Percentiles rank a stretch among this genome's conserved stretches.
phyloP scores from a whole-genome alignment of 306 rosid species.

The Glycine latifolia region DNA sequence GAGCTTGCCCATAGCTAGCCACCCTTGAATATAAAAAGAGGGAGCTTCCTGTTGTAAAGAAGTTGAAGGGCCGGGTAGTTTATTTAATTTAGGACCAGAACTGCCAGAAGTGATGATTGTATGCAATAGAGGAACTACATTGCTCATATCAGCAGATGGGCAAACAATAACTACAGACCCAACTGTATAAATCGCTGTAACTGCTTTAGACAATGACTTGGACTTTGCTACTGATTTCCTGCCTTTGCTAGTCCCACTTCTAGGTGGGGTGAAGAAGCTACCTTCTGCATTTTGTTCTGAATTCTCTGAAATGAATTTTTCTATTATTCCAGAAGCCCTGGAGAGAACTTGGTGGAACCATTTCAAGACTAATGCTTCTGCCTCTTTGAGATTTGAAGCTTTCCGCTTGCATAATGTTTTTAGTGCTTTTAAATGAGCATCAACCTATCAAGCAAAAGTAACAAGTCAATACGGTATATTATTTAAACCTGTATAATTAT shows the following conservation, averaged over 20 bases:
- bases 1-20: conserved; percentile 95
- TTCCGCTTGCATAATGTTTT: conserved; percentile 81
- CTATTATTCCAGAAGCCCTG: conserved; percentile 66
- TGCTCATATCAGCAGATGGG: conserved; percentile 69
- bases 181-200: conserved; percentile 79
- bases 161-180: conserved; percentile 83
- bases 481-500: neutral
- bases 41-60: conserved; percentile 72
- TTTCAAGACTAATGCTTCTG: conserved; percentile 66
- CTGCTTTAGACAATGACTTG: conserved; percentile 66
- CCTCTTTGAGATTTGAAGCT: conserved; percentile 63
- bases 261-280: conserved; percentile 69
- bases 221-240: conserved; percentile 56
- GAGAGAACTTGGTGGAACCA: conserved; percentile 69
- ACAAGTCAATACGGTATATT: conserved; percentile 26
- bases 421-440: conserved; percentile 90
- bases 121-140: conserved; percentile 69
- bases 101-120: conserved; percentile 83
- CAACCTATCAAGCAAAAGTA: conserved; percentile 65
- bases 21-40: conserved; percentile 83
- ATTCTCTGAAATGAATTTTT: conserved; percentile 64
- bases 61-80: conserved; percentile 55
- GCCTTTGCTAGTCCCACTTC: conserved; percentile 63
- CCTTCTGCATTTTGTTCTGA: conserved; percentile 48
- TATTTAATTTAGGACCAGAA: conserved; percentile 66